phyloP scores from a whole-genome alignment of 768 basidiomycete species.

The Macrolepiota fuliginosa region DNA sequence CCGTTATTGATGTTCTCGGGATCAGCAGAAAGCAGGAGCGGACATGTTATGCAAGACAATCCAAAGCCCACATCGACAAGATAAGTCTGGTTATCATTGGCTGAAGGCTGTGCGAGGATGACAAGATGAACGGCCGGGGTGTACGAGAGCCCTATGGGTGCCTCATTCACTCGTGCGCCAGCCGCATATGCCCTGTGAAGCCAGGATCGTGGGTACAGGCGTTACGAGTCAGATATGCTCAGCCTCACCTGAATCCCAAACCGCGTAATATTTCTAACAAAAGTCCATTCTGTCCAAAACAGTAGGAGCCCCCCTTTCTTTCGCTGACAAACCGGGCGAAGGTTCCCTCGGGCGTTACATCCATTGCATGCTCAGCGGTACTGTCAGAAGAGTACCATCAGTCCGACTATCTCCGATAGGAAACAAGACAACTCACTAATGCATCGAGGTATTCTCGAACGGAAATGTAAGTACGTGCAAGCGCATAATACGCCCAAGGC shows the following conservation, averaged over 20 bases:
- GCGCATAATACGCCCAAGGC: slow-evolving; percentile 23
- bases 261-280: slow-evolving; percentile 26
- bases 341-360: slow-evolving; percentile 22
- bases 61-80: slow-evolving; percentile 32
- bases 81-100: slow-evolving; percentile 25
- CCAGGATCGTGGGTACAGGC: background rate
- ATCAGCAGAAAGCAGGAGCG: slow-evolving; percentile 24
- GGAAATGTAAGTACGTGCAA: slow-evolving; percentile 31
- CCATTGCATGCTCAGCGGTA: slow-evolving; percentile 22
- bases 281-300: slow-evolving; percentile 27
- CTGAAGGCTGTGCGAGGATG: slow-evolving; percentile 29
- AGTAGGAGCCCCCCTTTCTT: slow-evolving; percentile 22
- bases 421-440: slow-evolving; percentile 29
- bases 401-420: background rate
- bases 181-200: slow-evolving; percentile 24
- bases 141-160: slow-evolving; percentile 14
- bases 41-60: slow-evolving; percentile 20
- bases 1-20: slow-evolving; percentile 4
- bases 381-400: slow-evolving; percentile 10
- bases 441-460: slow-evolving; percentile 37
- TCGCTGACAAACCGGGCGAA: slow-evolving; percentile 22
- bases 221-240: background rate
- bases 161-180: slow-evolving; percentile 25
- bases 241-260: slow-evolving; percentile 25
- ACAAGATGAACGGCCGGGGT: slow-evolving; percentile 23